phyloP scores from a whole-genome alignment of 2,329 filamentous ascomycete species.

The Hypoxylon sp. region DNA sequence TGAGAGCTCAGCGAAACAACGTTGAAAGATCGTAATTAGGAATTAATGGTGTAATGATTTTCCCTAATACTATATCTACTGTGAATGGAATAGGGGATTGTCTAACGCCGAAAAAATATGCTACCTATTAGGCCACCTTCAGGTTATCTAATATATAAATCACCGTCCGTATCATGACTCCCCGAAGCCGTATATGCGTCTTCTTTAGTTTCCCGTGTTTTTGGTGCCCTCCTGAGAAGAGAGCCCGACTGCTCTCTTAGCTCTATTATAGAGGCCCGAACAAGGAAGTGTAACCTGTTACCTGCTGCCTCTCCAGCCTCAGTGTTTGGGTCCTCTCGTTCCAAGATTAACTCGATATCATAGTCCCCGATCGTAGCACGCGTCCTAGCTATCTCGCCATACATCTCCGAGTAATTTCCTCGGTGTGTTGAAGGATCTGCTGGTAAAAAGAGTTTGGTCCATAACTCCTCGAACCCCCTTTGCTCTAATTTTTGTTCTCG shows the following conservation, averaged over 20 bases:
- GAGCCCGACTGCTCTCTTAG: background rate
- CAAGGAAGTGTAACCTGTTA: constrained; percentile 31
- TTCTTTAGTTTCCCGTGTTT: background rate
- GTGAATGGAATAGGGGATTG: background rate
- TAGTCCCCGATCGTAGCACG: background rate
- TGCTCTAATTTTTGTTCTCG: background rate
- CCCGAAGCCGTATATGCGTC: background rate
- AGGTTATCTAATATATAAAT: background rate
- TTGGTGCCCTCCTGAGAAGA: background rate
- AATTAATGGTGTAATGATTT: background rate
- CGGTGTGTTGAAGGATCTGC: background rate
- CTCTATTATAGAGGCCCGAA: background rate
- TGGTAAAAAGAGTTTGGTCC: constrained; percentile 1
- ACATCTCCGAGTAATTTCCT: constrained; percentile 19
- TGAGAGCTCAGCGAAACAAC: background rate
- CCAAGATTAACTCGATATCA: constrained; percentile 17
- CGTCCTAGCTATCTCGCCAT: constrained; percentile 30
- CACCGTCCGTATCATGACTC: background rate
- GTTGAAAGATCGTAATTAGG: background rate
- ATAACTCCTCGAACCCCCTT: background rate
- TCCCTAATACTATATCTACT: background rate
- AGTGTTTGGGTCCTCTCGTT: constrained; percentile 25
- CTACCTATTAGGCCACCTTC: background rate
- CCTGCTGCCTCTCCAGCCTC: constrained; percentile 23
- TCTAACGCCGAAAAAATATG: background rate